Conservation (phyloP, 192 early-diverging fungal genomes). For the Backusella macrospora region DNA sequence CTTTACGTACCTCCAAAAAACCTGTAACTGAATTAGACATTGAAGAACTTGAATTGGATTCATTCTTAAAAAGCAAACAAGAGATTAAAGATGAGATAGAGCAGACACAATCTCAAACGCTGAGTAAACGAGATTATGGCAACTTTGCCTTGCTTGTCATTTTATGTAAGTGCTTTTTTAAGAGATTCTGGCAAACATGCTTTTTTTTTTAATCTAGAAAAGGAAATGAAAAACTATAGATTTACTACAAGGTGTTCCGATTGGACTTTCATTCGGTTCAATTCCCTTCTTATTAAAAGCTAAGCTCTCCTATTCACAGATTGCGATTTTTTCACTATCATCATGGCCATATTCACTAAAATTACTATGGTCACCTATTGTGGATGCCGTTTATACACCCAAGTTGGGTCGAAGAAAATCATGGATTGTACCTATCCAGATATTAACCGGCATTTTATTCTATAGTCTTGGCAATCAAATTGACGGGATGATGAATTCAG, state of each 20-base stretch:
- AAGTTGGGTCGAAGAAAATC: slow-evolving; percentile 91
- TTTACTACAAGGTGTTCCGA: slow-evolving; percentile 92
- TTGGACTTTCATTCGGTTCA: slow-evolving; percentile 88
- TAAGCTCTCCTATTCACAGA: slow-evolving; percentile 90
- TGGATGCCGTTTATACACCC: slow-evolving; percentile 86
- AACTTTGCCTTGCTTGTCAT: slow-evolving; percentile 58
- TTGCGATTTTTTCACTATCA: slow-evolving; percentile 92
- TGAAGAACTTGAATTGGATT: slow-evolving; percentile 27
- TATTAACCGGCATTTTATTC: slow-evolving; percentile 78
- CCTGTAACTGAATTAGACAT: slow-evolving; percentile 13
- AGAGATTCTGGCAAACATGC: not conserved
- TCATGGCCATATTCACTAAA: slow-evolving; percentile 98
- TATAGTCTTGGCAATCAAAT: slow-evolving; percentile 81
- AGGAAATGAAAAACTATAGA: slow-evolving; percentile 35
- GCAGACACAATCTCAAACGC: not conserved
- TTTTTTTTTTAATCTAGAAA: not conserved
- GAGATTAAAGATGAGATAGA: not conserved
- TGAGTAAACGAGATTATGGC: slow-evolving; percentile 26
- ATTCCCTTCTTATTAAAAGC: slow-evolving; percentile 95
- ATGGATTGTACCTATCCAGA: slow-evolving; percentile 98
- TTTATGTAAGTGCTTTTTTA: slow-evolving; percentile 48
- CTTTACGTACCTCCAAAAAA: slow-evolving; percentile 1
- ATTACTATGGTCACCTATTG: slow-evolving; percentile 97
- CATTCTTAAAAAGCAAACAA: not conserved
- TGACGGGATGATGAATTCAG: slow-evolving; percentile 58